These are phyloP conservation scores for Penicillium crustosum DNA, from an alignment of 2,329 filamentous ascomycete species.

Conservation along the genomic window DNA sequence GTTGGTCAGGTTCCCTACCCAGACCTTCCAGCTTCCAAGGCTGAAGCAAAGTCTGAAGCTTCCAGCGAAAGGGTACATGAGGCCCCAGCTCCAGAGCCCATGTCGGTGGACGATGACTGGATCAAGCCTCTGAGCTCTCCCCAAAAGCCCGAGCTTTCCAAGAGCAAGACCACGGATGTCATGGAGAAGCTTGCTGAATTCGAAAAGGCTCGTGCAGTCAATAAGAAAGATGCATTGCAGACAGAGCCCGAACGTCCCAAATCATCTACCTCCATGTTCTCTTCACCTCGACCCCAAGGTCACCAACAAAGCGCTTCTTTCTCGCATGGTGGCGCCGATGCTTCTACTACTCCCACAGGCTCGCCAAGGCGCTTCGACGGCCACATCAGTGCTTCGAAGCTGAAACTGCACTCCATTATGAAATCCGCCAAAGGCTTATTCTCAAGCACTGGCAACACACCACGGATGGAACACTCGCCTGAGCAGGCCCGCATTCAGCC, in stretches of 20 bases:
- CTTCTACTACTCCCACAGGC: slow-evolving; percentile 57
- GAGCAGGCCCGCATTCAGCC: slow-evolving; percentile 33
- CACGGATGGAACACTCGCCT: slow-evolving; percentile 56
- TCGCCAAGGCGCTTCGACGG: slow-evolving; percentile 67
- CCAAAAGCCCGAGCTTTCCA: slow-evolving; percentile 55
- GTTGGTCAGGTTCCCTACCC: slow-evolving; percentile 39
- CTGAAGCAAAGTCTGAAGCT: slow-evolving; percentile 28
- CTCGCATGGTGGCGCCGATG: slow-evolving; percentile 55
- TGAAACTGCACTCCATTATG: slow-evolving; percentile 85
- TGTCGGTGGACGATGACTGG: slow-evolving; percentile 55
- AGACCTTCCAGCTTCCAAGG: slow-evolving; percentile 33
- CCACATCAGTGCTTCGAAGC: slow-evolving; percentile 87
- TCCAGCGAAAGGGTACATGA: slow-evolving; percentile 23
- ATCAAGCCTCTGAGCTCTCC: slow-evolving; percentile 54
- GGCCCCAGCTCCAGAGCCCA: slow-evolving; percentile 22
- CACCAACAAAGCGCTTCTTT: slow-evolving; percentile 63
- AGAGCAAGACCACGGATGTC: slow-evolving; percentile 62
- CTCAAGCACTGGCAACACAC: slow-evolving; percentile 67
- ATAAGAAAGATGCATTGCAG: slow-evolving; percentile 12
- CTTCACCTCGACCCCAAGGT: slow-evolving; percentile 50
- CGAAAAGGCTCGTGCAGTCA: slow-evolving; percentile 27
- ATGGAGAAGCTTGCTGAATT: slow-evolving; percentile 52
- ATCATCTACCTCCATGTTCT: slow-evolving; percentile 62
- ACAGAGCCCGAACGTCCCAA: slow-evolving; percentile 56
- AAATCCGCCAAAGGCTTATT: slow-evolving; percentile 85